Evolutionary conservation across 257 asterid species (phyloP), one percentile per base, ranked within the genome.

Genomic region (Salvia miltiorrhiza): DNA sequence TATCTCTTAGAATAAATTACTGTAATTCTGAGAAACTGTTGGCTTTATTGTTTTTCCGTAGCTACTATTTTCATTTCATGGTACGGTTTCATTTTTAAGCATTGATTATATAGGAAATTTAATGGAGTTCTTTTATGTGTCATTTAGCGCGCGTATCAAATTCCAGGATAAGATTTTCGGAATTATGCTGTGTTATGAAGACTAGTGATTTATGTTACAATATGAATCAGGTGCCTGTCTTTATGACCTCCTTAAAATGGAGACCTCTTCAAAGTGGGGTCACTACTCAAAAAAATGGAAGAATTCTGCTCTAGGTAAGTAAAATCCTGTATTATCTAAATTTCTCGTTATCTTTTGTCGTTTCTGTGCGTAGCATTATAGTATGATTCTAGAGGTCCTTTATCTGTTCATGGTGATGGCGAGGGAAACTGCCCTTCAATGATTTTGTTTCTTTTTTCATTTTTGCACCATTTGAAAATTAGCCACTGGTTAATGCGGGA

Each of bases 181-280:
- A 45, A 71, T 20, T 35, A 33, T 2, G 43, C 59, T 21, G 16
- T 24, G 12, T 13, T 49, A 26, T 21, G 45, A 26, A 39, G 9
- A 37, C 35, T 32, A 45, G 61, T 33, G 32, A 40, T 13, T 48
- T 16, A 39, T 20, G n/a, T 54, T 65, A 20, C 30, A 14, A 12
- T 70, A 64, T 67, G 68, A 35, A 63, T 65, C 85, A 84, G 93
- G 89, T 76, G 58, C 73, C 40, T 75, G 82, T 76, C 89, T 86
- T 32, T 78, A 75, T 35, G 93, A 88, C 63, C 90, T 88, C 66
- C 60, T 88, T 49, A 70, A 71, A 55, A 77, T 73, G 85, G 96
- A 88, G 57, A 58, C 78, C 62, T 76, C 90, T 65, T 73, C 90
- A 73, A 77, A 74, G 52, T 77, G 86, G 82, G 63, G 72, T 53